Evolutionary conservation across 306 rosid genomes (phyloP), one percentile per base, ranked within the genome.

Genomic region (Arachis hypogaea): DNA sequence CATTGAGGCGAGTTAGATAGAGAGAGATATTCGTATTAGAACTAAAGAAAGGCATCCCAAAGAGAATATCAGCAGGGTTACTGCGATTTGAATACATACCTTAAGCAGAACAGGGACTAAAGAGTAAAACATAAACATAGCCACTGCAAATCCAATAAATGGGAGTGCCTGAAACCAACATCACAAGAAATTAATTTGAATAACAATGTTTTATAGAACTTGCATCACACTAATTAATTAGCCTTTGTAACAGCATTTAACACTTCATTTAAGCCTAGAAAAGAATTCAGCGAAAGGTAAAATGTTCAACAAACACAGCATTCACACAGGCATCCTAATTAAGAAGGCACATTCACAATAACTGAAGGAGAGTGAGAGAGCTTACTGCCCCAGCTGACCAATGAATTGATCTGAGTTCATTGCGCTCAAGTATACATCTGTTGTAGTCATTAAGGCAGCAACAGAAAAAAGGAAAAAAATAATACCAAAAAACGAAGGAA

Each of bases 351-450:
- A 42, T 33, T 64, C 30, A 58, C 42, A 52, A 10, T 58, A 43
- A 63, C 61, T 45, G 38, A 65, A 69, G 58, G 9, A 5, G 14
- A 47, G 63, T 18, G 55, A 44, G 65, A 77, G 70, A 76, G 71
- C 89, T 84, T 89, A 94, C 99, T 1, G 94, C 97, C 69, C 82
- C 95, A 41, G 96, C 85, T 1, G 99, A 80, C 99, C 99, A 94
- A 68, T 77, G 91, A 80, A 94, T 92, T 30, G 97, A 83, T 82
- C 77, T 84, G 66, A 94, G 92, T 74, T 89, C 93, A 11, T 83
- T 78, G 50, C 96, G 97, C 88, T 94, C 98, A 9, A 91, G 80
- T 78, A 89, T 71, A 78, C 83, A 79, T 92, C 98, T 94, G 85
- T 64, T 63, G 30, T 67, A 80, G 62, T 78, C 54, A 61, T 91